phyloP scores from a whole-genome alignment of 2,329 filamentous ascomycete species.

The Sphaceloma murrayae region DNA sequence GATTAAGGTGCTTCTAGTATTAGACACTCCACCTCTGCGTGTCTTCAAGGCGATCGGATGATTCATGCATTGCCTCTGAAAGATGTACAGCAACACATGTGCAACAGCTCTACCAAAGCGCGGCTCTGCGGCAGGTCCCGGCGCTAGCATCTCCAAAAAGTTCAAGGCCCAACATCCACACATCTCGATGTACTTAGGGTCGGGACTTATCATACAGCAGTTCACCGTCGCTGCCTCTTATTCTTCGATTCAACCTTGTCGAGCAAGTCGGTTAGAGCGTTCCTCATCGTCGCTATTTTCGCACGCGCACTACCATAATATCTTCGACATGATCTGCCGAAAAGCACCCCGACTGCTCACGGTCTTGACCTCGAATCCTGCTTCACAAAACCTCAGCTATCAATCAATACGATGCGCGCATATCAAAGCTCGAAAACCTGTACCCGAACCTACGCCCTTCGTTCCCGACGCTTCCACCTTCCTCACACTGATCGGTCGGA shows the following conservation, averaged over 20 bases:
- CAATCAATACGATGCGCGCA: slow-evolving; percentile 29
- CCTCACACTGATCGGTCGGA: slow-evolving; percentile 81
- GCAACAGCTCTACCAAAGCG: too few species aligned
- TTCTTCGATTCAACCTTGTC: too few species aligned
- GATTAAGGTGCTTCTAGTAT: too few species aligned
- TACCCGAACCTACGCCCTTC: slow-evolving; percentile 70
- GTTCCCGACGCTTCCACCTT: slow-evolving; percentile 80
- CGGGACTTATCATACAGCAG: too few species aligned
- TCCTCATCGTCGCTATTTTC: too few species aligned
- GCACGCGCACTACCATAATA: neutral
- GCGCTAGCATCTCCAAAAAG: slow-evolving; percentile 14
- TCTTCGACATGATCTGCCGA: slow-evolving; percentile 4
- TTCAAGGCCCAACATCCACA: slow-evolving; percentile 2
- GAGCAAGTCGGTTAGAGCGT: too few species aligned
- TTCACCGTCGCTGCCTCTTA: too few species aligned
- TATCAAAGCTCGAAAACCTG: slow-evolving; percentile 33
- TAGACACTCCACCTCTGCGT: too few species aligned
- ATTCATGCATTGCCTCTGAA: too few species aligned
- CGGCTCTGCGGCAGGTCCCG: slow-evolving; percentile 14
- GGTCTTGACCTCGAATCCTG: neutral
- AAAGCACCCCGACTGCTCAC: slow-evolving; percentile 20
- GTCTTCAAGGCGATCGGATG: too few species aligned
- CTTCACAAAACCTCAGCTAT: slow-evolving; percentile 9
- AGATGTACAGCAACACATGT: too few species aligned
- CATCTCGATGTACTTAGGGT: too few species aligned